These are phyloP conservation scores for Priceomyces fermenticarens DNA, from an alignment of 805 yeast genomes.

Conservation along the genomic window DNA sequence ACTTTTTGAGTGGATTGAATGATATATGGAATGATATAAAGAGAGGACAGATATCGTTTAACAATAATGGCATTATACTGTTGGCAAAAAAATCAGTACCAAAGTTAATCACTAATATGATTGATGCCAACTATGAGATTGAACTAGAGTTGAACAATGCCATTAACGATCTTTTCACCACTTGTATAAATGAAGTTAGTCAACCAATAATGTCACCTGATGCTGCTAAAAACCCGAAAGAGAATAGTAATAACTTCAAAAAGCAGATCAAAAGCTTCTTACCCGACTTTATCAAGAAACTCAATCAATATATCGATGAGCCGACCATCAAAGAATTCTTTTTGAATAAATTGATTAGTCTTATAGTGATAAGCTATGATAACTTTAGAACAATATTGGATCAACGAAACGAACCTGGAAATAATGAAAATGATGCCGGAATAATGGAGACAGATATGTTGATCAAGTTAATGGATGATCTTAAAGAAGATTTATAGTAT, in stretches of 20 bases:
- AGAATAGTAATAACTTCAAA: slow-evolving; percentile 41
- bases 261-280: slow-evolving; percentile 50
- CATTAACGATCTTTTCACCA: slow-evolving; percentile 66
- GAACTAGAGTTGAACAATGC: slow-evolving; percentile 68
- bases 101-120: slow-evolving; percentile 73
- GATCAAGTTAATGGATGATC: slow-evolving; percentile 45
- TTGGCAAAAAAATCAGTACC: slow-evolving; percentile 72
- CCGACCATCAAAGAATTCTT: slow-evolving; percentile 33
- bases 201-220: slow-evolving; percentile 36
- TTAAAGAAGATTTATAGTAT: slow-evolving; percentile 18
- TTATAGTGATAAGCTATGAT: slow-evolving; percentile 56
- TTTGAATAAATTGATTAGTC: slow-evolving; percentile 39
- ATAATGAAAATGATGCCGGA: slow-evolving; percentile 24
- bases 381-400: slow-evolving; percentile 40
- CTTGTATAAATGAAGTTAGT: slow-evolving; percentile 41
- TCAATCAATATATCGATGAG: slow-evolving; percentile 57
- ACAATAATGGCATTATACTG: slow-evolving; percentile 39
- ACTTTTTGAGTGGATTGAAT: slow-evolving; percentile 69
- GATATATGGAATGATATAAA: slow-evolving; percentile 40
- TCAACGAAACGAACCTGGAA: slow-evolving; percentile 18
- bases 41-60: slow-evolving; percentile 44
- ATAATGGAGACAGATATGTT: slow-evolving; percentile 66
- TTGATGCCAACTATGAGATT: slow-evolving; percentile 71
- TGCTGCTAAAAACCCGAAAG: slow-evolving; percentile 21
- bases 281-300: slow-evolving; percentile 53